Evolutionary conservation across 352 stramenopile genomes (phyloP), one percentile per base, ranked within the genome.

Genomic region (Phytophthora colocasiae): DNA sequence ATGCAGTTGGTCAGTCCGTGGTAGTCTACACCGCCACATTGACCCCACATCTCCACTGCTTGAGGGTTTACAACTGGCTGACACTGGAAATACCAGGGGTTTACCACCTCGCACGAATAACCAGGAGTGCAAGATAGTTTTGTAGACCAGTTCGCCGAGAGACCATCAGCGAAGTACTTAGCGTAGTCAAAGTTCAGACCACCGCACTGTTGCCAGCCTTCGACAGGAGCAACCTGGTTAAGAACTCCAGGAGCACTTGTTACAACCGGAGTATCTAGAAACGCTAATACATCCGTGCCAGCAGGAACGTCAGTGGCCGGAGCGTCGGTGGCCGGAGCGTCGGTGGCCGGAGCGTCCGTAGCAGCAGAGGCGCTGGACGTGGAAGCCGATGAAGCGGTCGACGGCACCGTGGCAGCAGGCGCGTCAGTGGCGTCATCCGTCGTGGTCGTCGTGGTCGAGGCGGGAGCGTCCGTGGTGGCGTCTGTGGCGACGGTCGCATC

Each of bases 71-170:
- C 58, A 2, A 63, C 58, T 38, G 27, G 56, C 17, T 65, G 50
- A 63, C 73, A 79, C 38, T 81, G 73, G 48, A 60, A 79, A 47
- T 76, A 81, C 70, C 62, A 78, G 6, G 51, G 49, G 53, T 77
- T 74, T 4, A 78, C 63, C 12, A 74, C 66, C 22, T 76, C 62
- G 52, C 73, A 81, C 24, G 67, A 53, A 40, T 70, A 78, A 2
- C 73, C 69, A 15, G 38, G 19, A 14, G 45, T 44, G 44, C 73
- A 81, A 3, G 26, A 53, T 4, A 79, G 51, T 27, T 70, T 68
- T 2, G 58, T 73, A 0, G 52, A 41, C 46, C 47, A 57, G 19
- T 73, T 66, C 4, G 49, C 10, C 12, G 47, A 48, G 6, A 63
- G 38, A 4, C 55, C 34, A 6, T 62, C 55, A 1, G 32, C 31